Base-by-base conservation (phyloP, 1,284 basidiomycete species). In the Pterula multifida region DNA sequence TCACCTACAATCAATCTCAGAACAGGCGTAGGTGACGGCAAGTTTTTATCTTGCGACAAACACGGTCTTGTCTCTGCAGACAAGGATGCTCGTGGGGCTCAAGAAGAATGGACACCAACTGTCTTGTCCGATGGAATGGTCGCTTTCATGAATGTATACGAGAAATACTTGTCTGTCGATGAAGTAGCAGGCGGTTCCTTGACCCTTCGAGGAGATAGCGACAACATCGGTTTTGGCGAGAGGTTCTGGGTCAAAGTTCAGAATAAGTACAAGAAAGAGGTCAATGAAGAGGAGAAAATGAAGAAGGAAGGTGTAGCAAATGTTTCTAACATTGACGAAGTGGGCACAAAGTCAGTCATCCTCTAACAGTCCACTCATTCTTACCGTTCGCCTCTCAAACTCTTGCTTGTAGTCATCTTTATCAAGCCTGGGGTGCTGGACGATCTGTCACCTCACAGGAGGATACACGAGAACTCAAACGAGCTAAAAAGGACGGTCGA, bases 221-320 rank as follows among this genome's bases (percentile, higher is more conserved):
- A 92, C 47, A 78, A 79, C 54, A 77, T 85, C 15, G 90, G 86
- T 3, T 90, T 90, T 56, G 70, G 71, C 36, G 90, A 94, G 61
- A 72, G 82, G 12, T 90, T 92, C 63, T 85, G 80, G 76, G 78
- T 94, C 50, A 92, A 92, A 67, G 84, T 95, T 46, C 92, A 96
- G 68, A 80, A 76, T 65, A 90, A 90, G 62, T 94, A 88, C 67
- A 85, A 93, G 68, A 77, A 79, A 59, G 91, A 95, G 63, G 90
- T 88, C 3, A 71, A 84, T 46, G 81, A 90, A 55, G 85, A 89
- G 63, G 81, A 85, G 62, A 84, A 78, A 69, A 85, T 85, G 69
- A 79, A 76, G 65, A 81, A 77, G 59, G 82, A 79, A 54, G 83
- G 76, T 3, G 63, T 68, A 53, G 63, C 73, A 46, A 73, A 75